A percentile compares a stretch with the other conserved stretches of the same genome.
Evolutionary conservation across 805 yeast species (phyloP).

Genomic region (Sugiyamaella floridensis): DNA sequence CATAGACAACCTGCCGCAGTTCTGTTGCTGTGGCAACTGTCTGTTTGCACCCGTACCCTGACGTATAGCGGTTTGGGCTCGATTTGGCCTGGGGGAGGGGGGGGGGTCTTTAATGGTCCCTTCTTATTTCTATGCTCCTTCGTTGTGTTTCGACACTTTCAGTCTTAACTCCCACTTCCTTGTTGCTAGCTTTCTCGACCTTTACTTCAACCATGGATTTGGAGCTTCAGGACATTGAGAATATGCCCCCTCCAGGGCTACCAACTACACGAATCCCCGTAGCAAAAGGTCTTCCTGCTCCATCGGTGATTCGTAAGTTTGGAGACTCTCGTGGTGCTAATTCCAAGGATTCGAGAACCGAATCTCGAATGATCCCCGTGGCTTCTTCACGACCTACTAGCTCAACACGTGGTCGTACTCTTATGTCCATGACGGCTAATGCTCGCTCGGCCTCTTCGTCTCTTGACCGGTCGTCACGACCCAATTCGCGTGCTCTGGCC

Average conservation of each 20-base stretch:
- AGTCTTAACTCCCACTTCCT: background rate
- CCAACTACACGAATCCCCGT: constrained; percentile 2
- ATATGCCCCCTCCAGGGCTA: constrained; percentile 1
- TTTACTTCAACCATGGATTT: background rate
- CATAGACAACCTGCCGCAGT: no score
- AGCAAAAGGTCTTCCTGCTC: background rate
- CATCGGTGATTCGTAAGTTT: background rate
- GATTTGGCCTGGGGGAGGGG: no score
- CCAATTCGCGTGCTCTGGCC: background rate
- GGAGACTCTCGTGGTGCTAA: background rate
- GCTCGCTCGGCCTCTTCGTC: background rate
- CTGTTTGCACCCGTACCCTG: no score
- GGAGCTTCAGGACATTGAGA: constrained; percentile 3
- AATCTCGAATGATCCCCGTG: background rate
- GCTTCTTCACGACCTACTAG: background rate
- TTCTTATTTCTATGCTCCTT: background rate
- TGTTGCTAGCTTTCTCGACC: background rate
- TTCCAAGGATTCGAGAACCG: background rate
- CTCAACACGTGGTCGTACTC: background rate
- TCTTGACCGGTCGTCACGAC: background rate
- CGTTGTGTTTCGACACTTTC: background rate
- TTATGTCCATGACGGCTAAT: background rate
- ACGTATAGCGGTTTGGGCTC: no score
- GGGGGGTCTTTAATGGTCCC: no score
- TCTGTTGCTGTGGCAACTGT: no score